Conservation (phyloP, 2,329 filamentous ascomycete genomes). For the Colletotrichum chlorophyti region DNA sequence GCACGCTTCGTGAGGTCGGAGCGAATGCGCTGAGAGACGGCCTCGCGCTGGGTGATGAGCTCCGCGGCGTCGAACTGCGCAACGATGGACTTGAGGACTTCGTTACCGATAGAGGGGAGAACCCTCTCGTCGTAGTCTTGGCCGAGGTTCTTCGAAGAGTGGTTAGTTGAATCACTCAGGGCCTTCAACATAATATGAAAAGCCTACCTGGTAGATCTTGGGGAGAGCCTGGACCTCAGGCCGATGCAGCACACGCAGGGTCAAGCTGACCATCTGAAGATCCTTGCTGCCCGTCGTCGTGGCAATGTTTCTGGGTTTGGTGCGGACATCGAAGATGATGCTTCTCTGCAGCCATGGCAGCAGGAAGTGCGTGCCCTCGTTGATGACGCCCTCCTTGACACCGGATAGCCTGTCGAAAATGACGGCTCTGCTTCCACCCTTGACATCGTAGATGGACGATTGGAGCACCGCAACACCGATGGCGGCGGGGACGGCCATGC, state of each 20-base stretch:
- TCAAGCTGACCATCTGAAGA: constrained; percentile 99
- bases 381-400: constrained; percentile 91
- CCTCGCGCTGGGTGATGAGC: constrained; percentile 98
- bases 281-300: constrained; percentile 99
- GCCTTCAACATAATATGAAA: background rate
- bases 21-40: constrained; percentile 93
- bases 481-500: constrained; percentile 75
- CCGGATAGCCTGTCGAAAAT: constrained; percentile 95
- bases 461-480: constrained; percentile 72
- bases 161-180: too few species aligned
- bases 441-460: constrained; percentile 94
- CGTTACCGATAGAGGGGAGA: constrained; percentile 97
- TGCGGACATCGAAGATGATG: constrained; percentile 96
- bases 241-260: constrained; percentile 90
- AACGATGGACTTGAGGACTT: constrained; percentile 98
- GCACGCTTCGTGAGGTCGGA: constrained; percentile 91
- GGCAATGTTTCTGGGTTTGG: constrained; percentile 95
- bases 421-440: constrained; percentile 90
- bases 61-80: constrained; percentile 98
- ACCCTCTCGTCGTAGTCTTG: constrained; percentile 99
- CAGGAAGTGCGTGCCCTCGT: constrained; percentile 96
- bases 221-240: constrained; percentile 92
- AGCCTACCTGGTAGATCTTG: constrained; percentile 93
- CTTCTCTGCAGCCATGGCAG: constrained; percentile 94
- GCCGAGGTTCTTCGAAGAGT: constrained; percentile 79